Evolutionary conservation across 2,329 filamentous ascomycete species (phyloP), one percentile per base, ranked within the genome.

Genomic region (Claviceps fusiformis): DNA sequence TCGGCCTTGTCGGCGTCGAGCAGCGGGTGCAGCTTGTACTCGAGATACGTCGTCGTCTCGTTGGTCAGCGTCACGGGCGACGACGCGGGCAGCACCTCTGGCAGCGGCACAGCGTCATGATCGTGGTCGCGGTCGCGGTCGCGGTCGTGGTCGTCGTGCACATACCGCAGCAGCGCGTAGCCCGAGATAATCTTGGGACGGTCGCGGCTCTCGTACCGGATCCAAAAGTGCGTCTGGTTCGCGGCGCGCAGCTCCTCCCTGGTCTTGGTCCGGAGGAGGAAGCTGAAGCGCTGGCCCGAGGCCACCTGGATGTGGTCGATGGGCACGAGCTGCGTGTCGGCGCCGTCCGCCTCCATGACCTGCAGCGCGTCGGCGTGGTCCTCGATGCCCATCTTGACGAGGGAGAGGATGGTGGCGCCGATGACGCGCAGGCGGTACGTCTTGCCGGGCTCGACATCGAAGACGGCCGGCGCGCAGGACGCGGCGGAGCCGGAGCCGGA

Each of bases 371-470:
- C 8, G 9, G 45, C 41, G 17, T 55, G 49, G 33, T 56, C 33
- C 6, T 53, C 48, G 29, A 54, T 53, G 13, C 49, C 50, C 3
- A 83, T 60, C 3, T 74, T 72, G 7, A 77, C 67, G 58, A 79
- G 71, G 0, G 78, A 80, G n/a, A 85, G 67, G 1, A 77, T 78
- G 0, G 75, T 77, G 0, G 65, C 73, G 5, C 81, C 79, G 49
- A 86, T 75, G 60, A 82, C 78, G 10, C 83, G 74, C 53, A 86
- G 65, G 2, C 82, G 74, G 61, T 86, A 86, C 0, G 75, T 80
- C 62, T 75, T 81, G 9, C 71, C 77, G 0, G 82, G 78, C 43
- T 82, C 68, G 8, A 50, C 49, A 11, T 54, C 11, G 27, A 54
- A 52, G 13, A 56, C 37, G 24, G 35, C 41, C 27, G 54, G 29